phyloP scores from a whole-genome alignment of 805 yeast species.

The Candida nonsorbophila region DNA sequence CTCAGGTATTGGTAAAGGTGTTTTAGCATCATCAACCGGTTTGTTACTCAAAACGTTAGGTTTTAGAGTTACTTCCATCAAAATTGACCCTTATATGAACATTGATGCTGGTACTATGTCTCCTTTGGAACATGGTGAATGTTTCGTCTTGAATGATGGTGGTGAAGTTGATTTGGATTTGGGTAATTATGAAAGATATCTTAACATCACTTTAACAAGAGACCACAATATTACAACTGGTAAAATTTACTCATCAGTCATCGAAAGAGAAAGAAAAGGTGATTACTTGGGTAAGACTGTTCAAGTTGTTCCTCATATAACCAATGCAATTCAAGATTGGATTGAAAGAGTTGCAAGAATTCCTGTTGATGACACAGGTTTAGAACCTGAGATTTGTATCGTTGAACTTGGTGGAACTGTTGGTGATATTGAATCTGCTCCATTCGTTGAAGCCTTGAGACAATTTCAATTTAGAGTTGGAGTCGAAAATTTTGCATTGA shows the following conservation, averaged over 20 bases:
- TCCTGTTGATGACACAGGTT: constrained; percentile 87
- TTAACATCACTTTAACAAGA: constrained; percentile 85
- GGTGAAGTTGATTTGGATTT: constrained; percentile 98
- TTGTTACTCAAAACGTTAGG: constrained; percentile 90
- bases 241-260: constrained; percentile 90
- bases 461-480: constrained; percentile 99
- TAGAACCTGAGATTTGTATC: constrained; percentile 93
- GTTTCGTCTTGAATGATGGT: constrained; percentile 96
- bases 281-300: constrained; percentile 99
- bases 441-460: constrained; percentile 97
- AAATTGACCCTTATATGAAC: constrained; percentile 98
- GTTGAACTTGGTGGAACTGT: constrained; percentile 99
- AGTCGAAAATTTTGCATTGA: constrained; percentile 84
- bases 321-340: constrained; percentile 98
- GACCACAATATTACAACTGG: constrained; percentile 99
- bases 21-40: constrained; percentile 95
- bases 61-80: constrained; percentile 91
- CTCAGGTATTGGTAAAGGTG: constrained; percentile 99
- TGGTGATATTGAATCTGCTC: constrained; percentile 98
- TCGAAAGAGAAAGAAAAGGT: constrained; percentile 92
- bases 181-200: constrained; percentile 96
- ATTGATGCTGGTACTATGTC: constrained; percentile 99
- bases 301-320: constrained; percentile 97
- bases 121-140: constrained; percentile 98
- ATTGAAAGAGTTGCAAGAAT: constrained; percentile 85